Percentiles rank a stretch among this genome's conserved stretches.
These are phyloP conservation scores for Liriodendron chinense DNA, from an alignment of 164 flowering plant species.

Conservation along the genomic window DNA sequence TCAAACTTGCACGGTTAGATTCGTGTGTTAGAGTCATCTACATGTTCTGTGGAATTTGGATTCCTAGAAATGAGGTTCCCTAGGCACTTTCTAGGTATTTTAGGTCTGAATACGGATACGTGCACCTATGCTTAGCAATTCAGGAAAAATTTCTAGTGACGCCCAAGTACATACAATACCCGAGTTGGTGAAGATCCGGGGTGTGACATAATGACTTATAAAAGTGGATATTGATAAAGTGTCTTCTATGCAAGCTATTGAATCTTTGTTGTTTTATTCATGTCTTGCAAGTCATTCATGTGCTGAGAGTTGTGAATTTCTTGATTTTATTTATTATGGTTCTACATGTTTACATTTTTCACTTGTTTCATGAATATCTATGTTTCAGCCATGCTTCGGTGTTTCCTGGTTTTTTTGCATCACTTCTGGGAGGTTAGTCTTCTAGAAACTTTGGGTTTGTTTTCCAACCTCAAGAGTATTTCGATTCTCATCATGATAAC, in stretches of 20 bases:
- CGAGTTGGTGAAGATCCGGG: too few species aligned
- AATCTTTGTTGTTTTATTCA: neutral
- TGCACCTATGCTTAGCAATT: too few species aligned
- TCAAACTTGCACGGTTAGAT: too few species aligned
- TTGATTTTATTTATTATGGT: neutral
- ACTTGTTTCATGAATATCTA: neutral
- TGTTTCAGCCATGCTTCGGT: constrained; percentile 34
- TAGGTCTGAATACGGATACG: too few species aligned
- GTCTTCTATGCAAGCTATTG: neutral
- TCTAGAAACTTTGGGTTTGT: neutral
- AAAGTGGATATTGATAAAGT: neutral
- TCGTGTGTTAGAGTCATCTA: too few species aligned
- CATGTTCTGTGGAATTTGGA: too few species aligned
- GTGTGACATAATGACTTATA: neutral
- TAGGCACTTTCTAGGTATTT: too few species aligned
- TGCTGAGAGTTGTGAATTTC: neutral
- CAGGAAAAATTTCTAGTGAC: too few species aligned
- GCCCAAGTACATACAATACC: too few species aligned
- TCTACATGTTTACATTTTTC: neutral
- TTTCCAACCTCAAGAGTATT: neutral
- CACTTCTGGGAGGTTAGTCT: constrained; percentile 35
- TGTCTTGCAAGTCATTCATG: neutral
- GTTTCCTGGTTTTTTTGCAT: constrained; percentile 25
- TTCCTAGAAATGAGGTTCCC: too few species aligned
- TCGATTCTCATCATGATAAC: neutral